phyloP scores from a whole-genome alignment of 257 asterid species.

The Penstemon newberryi region DNA sequence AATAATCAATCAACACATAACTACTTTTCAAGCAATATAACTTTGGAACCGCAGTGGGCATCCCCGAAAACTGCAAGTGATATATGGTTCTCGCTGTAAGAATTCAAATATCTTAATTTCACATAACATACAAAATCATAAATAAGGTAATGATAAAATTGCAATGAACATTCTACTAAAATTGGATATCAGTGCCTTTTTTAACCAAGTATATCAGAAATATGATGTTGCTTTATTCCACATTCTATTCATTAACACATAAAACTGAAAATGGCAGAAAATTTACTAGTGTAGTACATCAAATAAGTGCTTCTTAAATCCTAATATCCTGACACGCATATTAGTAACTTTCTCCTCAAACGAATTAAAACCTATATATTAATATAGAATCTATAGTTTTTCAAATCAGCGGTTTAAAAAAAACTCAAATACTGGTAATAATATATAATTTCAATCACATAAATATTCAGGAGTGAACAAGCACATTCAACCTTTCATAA shows the following conservation, averaged over 20 bases:
- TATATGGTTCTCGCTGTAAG: background rate
- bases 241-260: background rate
- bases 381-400: background rate
- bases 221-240: background rate
- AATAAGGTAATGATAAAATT: constrained; percentile 3
- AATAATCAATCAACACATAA: constrained; percentile 3
- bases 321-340: background rate
- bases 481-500: background rate
- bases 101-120: background rate
- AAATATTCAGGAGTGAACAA: background rate
- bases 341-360: background rate
- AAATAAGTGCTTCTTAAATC: background rate
- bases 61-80: background rate
- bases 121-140: constrained; percentile 9
- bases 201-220: constrained; percentile 2
- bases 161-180: background rate
- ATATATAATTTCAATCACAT: constrained; percentile 9
- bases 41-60: background rate
- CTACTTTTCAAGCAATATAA: background rate
- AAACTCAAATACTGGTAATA: background rate
- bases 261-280: background rate
- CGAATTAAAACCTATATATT: constrained; percentile 4
- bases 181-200: background rate
- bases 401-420: background rate
- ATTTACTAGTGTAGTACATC: background rate